These are phyloP conservation scores for Cardamine occulta DNA, from an alignment of 345 rosid genomes.

Conservation along the genomic window DNA sequence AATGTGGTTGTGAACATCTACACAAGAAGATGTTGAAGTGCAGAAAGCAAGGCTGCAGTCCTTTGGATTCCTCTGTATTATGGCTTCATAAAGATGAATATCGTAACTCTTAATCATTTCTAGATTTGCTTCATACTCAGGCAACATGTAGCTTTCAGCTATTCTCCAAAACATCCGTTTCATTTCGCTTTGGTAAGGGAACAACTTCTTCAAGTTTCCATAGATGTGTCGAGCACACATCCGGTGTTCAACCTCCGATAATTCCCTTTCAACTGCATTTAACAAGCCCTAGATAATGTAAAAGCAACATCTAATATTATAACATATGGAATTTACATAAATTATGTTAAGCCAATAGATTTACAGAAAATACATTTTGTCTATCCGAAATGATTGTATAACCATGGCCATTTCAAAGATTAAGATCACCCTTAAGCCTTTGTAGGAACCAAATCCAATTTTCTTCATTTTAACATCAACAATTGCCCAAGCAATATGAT, in stretches of 20 bases:
- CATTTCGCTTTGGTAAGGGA: background rate
- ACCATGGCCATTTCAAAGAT: background rate
- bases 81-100: background rate
- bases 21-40: background rate
- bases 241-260: background rate
- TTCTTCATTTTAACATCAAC: background rate
- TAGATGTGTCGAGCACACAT: constrained; percentile 4
- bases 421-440: background rate
- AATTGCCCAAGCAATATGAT: background rate
- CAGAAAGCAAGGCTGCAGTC: background rate
- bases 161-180: background rate
- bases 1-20: background rate
- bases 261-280: background rate
- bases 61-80: background rate
- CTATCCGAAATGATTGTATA: background rate
- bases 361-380: background rate
- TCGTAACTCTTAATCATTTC: background rate
- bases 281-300: background rate
- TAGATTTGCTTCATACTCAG: background rate
- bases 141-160: background rate
- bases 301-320: no score
- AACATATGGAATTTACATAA: no score
- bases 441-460: background rate
- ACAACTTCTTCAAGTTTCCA: background rate
- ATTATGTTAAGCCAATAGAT: no score